Conservation (phyloP, 495 filamentous ascomycete species). For the Penicillium flavigenum region DNA sequence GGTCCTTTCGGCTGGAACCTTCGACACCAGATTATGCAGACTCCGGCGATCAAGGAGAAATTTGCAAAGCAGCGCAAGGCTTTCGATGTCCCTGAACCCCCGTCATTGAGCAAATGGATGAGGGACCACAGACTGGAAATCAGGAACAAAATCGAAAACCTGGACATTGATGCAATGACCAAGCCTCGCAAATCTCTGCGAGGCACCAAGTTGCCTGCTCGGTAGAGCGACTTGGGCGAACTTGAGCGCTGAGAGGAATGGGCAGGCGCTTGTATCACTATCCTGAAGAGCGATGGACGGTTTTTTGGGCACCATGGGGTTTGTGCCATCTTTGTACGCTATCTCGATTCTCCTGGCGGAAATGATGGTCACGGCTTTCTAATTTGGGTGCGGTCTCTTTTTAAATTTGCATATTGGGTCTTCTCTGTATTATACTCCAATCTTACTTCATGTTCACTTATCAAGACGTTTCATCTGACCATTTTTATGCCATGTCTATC, state of each 20-base stretch:
- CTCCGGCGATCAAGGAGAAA: constrained; percentile 55
- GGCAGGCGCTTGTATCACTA: constrained; percentile 37
- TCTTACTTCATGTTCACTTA: constrained; percentile 25
- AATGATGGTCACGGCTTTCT: constrained; percentile 10
- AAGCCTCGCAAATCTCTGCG: constrained; percentile 30
- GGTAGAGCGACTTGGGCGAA: background rate
- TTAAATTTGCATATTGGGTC: constrained; percentile 29
- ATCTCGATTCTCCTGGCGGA: constrained; percentile 2
- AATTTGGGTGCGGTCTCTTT: constrained; percentile 21
- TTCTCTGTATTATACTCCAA: constrained; percentile 46
- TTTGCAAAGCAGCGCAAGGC: constrained; percentile 56
- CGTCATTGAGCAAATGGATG: constrained; percentile 40
- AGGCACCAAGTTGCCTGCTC: background rate
- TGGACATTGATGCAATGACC: constrained; percentile 40
- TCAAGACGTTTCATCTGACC: background rate
- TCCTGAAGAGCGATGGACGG: constrained; percentile 21
- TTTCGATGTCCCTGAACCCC: constrained; percentile 47
- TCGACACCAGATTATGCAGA: constrained; percentile 83
- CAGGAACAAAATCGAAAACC: constrained; percentile 33
- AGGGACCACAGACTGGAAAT: constrained; percentile 35
- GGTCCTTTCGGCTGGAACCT: constrained; percentile 86
- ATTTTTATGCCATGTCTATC: background rate
- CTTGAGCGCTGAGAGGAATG: constrained; percentile 12
- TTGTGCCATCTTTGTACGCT: constrained; percentile 13
- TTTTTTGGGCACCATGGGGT: constrained; percentile 20